Evolutionary conservation across 83 land plant species (phyloP).

Genomic region (Thuja plicata): DNA sequence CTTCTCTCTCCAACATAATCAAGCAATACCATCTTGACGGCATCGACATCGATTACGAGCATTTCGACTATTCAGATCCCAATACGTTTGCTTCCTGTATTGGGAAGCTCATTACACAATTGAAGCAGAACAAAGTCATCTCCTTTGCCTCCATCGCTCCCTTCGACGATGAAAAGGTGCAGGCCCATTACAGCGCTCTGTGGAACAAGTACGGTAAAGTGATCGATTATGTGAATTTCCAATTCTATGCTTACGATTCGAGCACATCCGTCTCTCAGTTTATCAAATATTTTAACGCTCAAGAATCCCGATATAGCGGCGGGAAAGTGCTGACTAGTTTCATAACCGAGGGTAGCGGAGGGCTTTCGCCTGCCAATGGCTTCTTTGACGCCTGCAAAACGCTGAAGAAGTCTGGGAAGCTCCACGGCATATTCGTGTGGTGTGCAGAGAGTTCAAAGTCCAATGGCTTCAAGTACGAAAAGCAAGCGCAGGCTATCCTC

Average conservation of each 20-base stretch:
- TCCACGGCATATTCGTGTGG: constrained; percentile 59
- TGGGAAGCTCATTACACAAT: constrained; percentile 38
- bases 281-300: constrained; percentile 25
- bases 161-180: constrained; percentile 34
- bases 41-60: constrained; percentile 49
- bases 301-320: constrained; percentile 35
- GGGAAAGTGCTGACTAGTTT: constrained; percentile 54
- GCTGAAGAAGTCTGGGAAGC: constrained; percentile 27
- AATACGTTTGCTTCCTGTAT: constrained; percentile 49
- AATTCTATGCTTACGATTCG: constrained; percentile 58
- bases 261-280: constrained; percentile 41
- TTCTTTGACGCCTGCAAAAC: constrained; percentile 42
- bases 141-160: constrained; percentile 72
- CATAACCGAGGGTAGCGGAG: constrained; percentile 35
- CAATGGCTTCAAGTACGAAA: constrained; percentile 29
- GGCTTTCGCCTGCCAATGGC: constrained; percentile 33
- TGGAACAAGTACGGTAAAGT: constrained; percentile 35
- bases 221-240: constrained; percentile 63
- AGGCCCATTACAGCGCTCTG: constrained; percentile 42
- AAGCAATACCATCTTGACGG: constrained; percentile 36
- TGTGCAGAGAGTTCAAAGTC: constrained; percentile 47
- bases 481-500: constrained; percentile 29
- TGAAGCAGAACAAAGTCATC: constrained; percentile 39
- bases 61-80: constrained; percentile 19
- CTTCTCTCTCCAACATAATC: constrained; percentile 27